A percentile compares a stretch with the other conserved stretches of the same genome.
phyloP scores from a whole-genome alignment of 2,329 filamentous ascomycete species.

The Colletotrichum zoysiae region DNA sequence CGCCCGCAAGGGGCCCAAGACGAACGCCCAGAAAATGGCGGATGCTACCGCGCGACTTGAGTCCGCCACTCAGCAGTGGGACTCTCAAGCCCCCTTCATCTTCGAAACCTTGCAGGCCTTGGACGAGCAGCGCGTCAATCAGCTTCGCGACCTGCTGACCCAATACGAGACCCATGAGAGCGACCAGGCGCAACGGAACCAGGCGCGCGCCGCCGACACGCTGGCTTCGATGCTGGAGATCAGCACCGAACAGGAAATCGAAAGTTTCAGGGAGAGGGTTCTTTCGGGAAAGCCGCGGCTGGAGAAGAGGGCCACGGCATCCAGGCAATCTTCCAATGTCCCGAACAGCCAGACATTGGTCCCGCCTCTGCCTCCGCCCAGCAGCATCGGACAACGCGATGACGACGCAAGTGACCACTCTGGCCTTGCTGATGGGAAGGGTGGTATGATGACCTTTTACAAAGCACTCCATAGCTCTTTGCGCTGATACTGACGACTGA shows the following conservation, averaged over 20 bases:
- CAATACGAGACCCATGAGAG: slow-evolving; percentile 94
- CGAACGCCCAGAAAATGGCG: slow-evolving; percentile 82
- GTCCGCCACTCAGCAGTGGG: slow-evolving; percentile 86
- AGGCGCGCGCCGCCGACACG: slow-evolving; percentile 81
- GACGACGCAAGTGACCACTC: slow-evolving; percentile 64
- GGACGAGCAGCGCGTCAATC: slow-evolving; percentile 90
- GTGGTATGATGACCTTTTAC: slow-evolving; percentile 18
- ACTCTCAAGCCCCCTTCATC: slow-evolving; percentile 92
- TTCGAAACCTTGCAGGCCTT: slow-evolving; percentile 93
- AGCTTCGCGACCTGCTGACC: slow-evolving; percentile 89
- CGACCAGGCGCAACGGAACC: slow-evolving; percentile 83
- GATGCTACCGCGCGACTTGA: slow-evolving; percentile 80
- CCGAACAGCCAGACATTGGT: slow-evolving; percentile 45
- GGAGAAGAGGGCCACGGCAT: slow-evolving; percentile 57
- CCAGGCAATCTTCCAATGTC: slow-evolving; percentile 57
- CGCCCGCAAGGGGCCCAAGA: slow-evolving; percentile 80
- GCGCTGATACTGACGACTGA: slow-evolving; percentile 46
- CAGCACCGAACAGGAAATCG: slow-evolving; percentile 86
- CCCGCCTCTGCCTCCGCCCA: slow-evolving; percentile 44
- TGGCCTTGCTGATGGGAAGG: slow-evolving; percentile 46
- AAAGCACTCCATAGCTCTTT: too few relatives aligned
- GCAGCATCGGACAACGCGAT: slow-evolving; percentile 46
- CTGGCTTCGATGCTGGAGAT: slow-evolving; percentile 88
- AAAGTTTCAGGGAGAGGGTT: slow-evolving; percentile 42
- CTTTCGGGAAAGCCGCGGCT: slow-evolving; percentile 46